These are phyloP conservation scores for Backusella westeae DNA, from an alignment of 192 early-diverging fungal species.

Conservation along the genomic window DNA sequence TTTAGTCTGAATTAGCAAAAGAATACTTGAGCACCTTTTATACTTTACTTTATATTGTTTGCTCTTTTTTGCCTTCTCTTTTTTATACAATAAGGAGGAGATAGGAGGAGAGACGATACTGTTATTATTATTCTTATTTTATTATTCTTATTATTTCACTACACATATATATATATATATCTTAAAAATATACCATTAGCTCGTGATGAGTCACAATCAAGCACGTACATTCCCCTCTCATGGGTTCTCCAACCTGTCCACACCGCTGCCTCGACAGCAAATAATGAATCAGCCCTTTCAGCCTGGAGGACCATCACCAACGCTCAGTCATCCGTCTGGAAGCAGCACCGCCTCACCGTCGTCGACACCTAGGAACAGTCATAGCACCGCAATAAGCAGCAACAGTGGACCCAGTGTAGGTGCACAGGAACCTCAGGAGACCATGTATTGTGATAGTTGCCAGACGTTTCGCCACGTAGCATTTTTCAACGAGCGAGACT, in stretches of 20 bases:
- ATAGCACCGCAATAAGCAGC: not conserved
- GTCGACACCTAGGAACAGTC: not conserved
- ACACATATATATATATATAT: too few relatives aligned
- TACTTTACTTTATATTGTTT: not conserved
- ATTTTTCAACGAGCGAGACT: constrained; percentile 10
- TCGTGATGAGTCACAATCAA: not conserved
- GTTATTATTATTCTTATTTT: not conserved
- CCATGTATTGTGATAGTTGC: constrained; percentile 15
- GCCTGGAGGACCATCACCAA: not conserved
- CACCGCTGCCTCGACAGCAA: not conserved
- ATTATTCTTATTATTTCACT: not conserved
- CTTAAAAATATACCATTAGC: not conserved
- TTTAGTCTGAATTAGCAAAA: not conserved
- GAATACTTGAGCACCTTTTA: not conserved
- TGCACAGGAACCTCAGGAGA: not conserved
- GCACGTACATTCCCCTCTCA: not conserved
- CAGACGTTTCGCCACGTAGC: constrained; percentile 4
- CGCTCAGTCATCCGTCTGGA: constrained; percentile 6
- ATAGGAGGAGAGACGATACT: not conserved
- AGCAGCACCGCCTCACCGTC: not conserved
- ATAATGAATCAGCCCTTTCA: constrained; percentile 2
- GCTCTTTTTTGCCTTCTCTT: not conserved
- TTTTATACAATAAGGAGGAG: not conserved
- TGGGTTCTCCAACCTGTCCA: not conserved
- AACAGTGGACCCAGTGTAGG: not conserved